Percentiles rank a stretch among this genome's conserved stretches.
Evolutionary conservation across 169 alveolate genomes (phyloP).

Genomic region (Plasmodium falciparum): DNA sequence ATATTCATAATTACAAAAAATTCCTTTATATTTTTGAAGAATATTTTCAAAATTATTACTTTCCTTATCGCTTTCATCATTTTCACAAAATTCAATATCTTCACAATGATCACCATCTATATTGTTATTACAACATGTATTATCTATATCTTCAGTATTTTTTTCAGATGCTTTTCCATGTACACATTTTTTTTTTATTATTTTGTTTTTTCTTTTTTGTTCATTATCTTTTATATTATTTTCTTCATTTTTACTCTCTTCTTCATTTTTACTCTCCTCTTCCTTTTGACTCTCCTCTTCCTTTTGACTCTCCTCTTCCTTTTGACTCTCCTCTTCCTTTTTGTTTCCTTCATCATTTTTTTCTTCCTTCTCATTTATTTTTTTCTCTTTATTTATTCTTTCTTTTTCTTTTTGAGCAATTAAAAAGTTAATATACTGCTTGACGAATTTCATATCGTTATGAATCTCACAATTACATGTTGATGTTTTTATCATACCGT

Average conservation of each 20-base stretch:
- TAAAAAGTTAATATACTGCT: slow-evolving; percentile 21
- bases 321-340: background rate
- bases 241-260: background rate
- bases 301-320: background rate
- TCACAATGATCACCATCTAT: no score
- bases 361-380: background rate
- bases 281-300: no score
- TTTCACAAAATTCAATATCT: no score
- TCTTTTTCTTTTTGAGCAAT: background rate
- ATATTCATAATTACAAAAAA: background rate
- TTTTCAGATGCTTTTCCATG: background rate
- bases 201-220: background rate
- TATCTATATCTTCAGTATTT: no score
- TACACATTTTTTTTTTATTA: background rate
- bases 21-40: background rate
- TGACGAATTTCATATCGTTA: slow-evolving; percentile 4
- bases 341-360: background rate
- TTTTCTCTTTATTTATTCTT: background rate
- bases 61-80: background rate
- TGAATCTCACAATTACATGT: slow-evolving; percentile 33
- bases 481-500: background rate
- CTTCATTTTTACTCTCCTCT: background rate
- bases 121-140: no score
- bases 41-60: background rate
- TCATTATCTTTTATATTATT: no score